Evolutionary conservation across 148 eudicot genomes (phyloP).

Genomic region (Camellia sinensis): DNA sequence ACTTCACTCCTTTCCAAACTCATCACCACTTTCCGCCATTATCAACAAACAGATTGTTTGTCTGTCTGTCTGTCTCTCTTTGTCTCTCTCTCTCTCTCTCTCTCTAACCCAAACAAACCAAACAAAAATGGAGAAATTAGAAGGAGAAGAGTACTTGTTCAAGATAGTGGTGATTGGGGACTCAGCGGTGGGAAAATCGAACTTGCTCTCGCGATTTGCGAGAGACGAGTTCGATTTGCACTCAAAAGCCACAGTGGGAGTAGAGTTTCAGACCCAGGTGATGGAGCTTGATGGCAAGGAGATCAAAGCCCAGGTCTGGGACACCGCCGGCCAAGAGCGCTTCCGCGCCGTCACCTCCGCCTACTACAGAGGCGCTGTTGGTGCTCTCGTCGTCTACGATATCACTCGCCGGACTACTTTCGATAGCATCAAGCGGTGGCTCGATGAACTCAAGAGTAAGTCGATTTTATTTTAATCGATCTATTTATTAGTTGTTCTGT

Average conservation of each 20-base stretch:
- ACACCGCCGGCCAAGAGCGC: slow-evolving; percentile 84
- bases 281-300: slow-evolving; percentile 73
- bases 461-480: background rate
- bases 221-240: slow-evolving; percentile 68
- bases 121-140: slow-evolving; percentile 31
- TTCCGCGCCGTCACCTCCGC: slow-evolving; percentile 85
- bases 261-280: slow-evolving; percentile 77
- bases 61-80: too few species aligned
- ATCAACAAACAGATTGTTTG: too few species aligned
- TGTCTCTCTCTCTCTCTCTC: background rate
- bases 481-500: background rate
- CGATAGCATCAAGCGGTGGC: slow-evolving; percentile 70
- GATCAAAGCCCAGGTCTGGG: slow-evolving; percentile 87
- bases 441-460: slow-evolving; percentile 78
- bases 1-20: slow-evolving; percentile 8
- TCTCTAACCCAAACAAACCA: background rate
- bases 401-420: slow-evolving; percentile 58
- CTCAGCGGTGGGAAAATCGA: slow-evolving; percentile 83
- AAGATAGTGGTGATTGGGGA: slow-evolving; percentile 84
- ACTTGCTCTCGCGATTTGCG: slow-evolving; percentile 65
- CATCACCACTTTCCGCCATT: background rate
- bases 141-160: slow-evolving; percentile 77
- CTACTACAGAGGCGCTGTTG: slow-evolving; percentile 81
- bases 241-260: slow-evolving; percentile 84
- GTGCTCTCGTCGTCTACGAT: slow-evolving; percentile 79